These are phyloP conservation scores for Geoglossum glabrum DNA, from an alignment of 495 filamentous ascomycete species.

Conservation along the genomic window DNA sequence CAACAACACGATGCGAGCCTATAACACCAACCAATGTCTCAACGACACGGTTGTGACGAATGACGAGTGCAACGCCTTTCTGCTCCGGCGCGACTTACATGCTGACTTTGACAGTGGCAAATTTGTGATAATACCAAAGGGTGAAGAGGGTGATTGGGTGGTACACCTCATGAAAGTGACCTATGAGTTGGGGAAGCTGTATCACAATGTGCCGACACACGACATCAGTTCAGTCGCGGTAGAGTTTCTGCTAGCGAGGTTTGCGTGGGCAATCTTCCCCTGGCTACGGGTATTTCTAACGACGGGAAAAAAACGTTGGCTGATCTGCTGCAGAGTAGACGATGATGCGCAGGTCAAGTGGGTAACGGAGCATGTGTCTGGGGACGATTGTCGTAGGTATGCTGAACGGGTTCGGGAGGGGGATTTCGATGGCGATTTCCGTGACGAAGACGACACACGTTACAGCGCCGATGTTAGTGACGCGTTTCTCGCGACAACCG, in stretches of 20 bases:
- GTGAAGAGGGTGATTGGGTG: not conserved
- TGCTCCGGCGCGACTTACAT: conserved; percentile 7
- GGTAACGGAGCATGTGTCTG: too few relatives aligned
- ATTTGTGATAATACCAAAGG: conserved; percentile 7
- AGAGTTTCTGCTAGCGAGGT: conserved; percentile 1
- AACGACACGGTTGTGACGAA: not conserved
- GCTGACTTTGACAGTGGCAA: conserved; percentile 3
- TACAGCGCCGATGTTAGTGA: too few relatives aligned
- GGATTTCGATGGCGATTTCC: too few relatives aligned
- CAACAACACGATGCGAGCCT: conserved; percentile 6
- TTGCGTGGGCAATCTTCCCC: conserved; percentile 12
- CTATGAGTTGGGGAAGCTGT: conserved; percentile 1
- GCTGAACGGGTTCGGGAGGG: too few relatives aligned
- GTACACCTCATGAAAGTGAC: conserved; percentile 6
- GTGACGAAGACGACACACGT: too few relatives aligned
- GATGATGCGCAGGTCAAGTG: too few relatives aligned
- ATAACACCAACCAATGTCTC: not conserved
- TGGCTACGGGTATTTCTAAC: not conserved
- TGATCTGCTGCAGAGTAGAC: too few relatives aligned
- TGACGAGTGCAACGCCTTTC: conserved; percentile 6
- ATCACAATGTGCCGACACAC: conserved; percentile 5
- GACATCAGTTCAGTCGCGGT: not conserved
- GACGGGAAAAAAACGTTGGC: not conserved
- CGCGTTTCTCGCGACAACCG: too few relatives aligned
- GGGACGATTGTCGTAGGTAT: too few relatives aligned